Percentiles rank a stretch among this genome's conserved stretches.
phyloP scores from a whole-genome alignment of 2,329 filamentous ascomycete species.

The Pseudogymnoascus sp. region DNA sequence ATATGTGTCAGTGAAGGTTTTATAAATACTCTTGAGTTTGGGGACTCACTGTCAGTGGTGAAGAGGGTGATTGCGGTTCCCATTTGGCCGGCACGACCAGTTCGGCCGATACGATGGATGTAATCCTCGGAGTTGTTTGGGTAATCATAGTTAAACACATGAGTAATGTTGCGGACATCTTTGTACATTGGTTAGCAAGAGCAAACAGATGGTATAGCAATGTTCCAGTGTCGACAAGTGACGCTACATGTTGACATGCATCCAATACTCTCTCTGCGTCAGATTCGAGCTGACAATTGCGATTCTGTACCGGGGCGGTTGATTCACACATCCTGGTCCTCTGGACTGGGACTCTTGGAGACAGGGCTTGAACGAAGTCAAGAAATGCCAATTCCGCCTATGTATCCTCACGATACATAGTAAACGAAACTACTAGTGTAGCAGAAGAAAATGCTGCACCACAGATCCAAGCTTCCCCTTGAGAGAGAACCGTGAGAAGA shows the following conservation, averaged over 20 bases:
- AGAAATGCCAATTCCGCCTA: constrained; percentile 71
- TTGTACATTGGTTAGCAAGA: constrained; percentile 75
- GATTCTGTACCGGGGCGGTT: constrained; percentile 40
- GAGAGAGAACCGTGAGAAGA: constrained; percentile 74
- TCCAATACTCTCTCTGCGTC: constrained; percentile 33
- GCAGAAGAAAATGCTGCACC: constrained; percentile 56
- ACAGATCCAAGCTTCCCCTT: constrained; percentile 82
- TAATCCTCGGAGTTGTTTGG: constrained; percentile 99
- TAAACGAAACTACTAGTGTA: constrained; percentile 71
- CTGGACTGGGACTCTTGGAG: constrained; percentile 55
- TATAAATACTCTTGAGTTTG: constrained; percentile 5
- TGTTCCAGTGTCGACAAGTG: constrained; percentile 45
- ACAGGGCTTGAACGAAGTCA: constrained; percentile 68
- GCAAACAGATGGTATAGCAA: constrained; percentile 51
- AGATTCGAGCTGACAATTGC: constrained; percentile 31
- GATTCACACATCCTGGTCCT: constrained; percentile 52
- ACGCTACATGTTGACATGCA: constrained; percentile 27
- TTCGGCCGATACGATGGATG: constrained; percentile 93
- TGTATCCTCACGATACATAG: constrained; percentile 59
- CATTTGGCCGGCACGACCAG: constrained; percentile 85
- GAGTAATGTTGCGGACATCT: constrained; percentile 99
- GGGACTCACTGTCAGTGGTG: constrained; percentile 90
- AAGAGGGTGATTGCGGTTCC: constrained; percentile 98
- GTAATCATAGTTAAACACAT: constrained; percentile 99
- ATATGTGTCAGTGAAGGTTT: constrained; percentile 19